These are phyloP conservation scores for Paramecium primaurelia DNA, from an alignment of 73 alveolate genomes.

Conservation along the genomic window DNA sequence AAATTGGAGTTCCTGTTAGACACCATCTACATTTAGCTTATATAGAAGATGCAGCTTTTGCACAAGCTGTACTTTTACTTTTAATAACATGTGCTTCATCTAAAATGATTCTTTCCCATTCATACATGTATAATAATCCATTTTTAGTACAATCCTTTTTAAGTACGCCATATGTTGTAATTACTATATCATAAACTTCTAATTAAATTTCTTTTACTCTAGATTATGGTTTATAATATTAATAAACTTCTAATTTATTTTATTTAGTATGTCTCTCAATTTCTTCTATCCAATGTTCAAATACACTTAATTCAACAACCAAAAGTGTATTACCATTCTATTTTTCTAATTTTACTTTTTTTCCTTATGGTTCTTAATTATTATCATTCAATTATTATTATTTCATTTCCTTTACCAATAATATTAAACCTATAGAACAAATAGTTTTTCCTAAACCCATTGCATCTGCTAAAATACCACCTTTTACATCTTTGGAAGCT, in stretches of 20 bases:
- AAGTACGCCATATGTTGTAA: constrained; percentile 49
- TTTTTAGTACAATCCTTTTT: constrained; percentile 22
- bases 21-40: constrained; percentile 56
- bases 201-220: neutral
- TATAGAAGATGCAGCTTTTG: constrained; percentile 47
- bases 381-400: neutral
- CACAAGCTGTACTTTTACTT: constrained; percentile 40
- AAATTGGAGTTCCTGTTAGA: constrained; percentile 52
- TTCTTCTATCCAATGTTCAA: constrained; percentile 53
- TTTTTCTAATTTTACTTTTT: constrained; percentile 38
- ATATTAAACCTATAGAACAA: constrained; percentile 10
- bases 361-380: neutral
- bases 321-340: constrained; percentile 20
- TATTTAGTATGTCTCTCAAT: constrained; percentile 9
- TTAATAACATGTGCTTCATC: constrained; percentile 60
- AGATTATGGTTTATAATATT: neutral
- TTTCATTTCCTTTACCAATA: neutral
- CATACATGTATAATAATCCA: neutral
- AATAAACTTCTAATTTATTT: neutral
- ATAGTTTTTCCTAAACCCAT: constrained; percentile 62
- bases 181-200: constrained; percentile 52
- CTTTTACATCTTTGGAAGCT: constrained; percentile 10
- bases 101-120: constrained; percentile 54
- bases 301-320: constrained; percentile 12
- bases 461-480: constrained; percentile 57